Evolutionary conservation across 257 asterid species (phyloP).

Genomic region (Cruciata laevipes): DNA sequence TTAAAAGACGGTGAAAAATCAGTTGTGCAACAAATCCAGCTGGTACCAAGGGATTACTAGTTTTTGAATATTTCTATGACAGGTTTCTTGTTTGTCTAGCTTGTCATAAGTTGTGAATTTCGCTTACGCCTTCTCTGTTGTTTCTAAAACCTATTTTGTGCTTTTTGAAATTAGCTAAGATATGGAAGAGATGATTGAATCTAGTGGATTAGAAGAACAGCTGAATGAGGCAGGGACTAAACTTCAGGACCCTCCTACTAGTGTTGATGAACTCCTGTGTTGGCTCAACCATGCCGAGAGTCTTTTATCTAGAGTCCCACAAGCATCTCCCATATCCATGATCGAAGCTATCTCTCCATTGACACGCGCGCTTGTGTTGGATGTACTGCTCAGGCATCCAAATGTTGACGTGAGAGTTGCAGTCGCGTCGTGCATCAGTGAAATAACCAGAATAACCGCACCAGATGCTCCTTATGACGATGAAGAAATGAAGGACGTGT

Average conservation of each 20-base stretch:
- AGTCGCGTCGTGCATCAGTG: constrained; percentile 94
- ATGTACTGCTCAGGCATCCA: constrained; percentile 60
- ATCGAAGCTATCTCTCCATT: constrained; percentile 60
- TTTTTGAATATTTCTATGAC: too few species aligned
- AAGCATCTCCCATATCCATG: constrained; percentile 74
- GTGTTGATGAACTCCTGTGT: constrained; percentile 51
- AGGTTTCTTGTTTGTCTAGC: too few species aligned
- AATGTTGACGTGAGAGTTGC: constrained; percentile 78
- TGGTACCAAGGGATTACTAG: too few species aligned
- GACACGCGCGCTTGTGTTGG: constrained; percentile 50
- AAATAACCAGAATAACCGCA: constrained; percentile 93
- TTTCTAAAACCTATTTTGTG: too few species aligned
- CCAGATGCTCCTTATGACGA: constrained; percentile 97
- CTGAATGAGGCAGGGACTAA: constrained; percentile 54
- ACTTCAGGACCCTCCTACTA: constrained; percentile 57
- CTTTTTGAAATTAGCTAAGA: neutral
- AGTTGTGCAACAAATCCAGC: too few species aligned
- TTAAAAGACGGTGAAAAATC: too few species aligned
- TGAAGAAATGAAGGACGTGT: constrained; percentile 91
- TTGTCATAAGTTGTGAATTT: too few species aligned
- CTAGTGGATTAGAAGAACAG: constrained; percentile 49
- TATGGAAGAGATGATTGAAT: constrained; percentile 8
- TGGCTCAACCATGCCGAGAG: constrained; percentile 65
- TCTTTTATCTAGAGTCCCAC: constrained; percentile 75
- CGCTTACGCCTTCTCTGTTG: too few species aligned